phyloP scores from a whole-genome alignment of 2,329 filamentous ascomycete species.

The Fusarium keratoplasticum region DNA sequence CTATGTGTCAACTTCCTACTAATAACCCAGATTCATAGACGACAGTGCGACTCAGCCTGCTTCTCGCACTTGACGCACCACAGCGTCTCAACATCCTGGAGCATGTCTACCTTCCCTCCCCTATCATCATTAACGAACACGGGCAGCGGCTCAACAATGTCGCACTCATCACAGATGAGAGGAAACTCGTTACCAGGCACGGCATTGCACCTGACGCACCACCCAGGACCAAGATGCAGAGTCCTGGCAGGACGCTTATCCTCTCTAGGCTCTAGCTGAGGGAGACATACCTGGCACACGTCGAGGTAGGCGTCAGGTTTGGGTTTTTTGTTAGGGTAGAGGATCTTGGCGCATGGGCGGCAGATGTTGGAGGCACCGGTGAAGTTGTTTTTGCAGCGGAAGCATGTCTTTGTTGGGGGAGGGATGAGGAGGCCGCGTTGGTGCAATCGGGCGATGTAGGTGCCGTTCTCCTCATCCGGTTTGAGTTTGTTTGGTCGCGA shows the following conservation, averaged over 20 bases:
- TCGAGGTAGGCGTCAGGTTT: conserved; percentile 16
- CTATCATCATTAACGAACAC: conserved; percentile 9
- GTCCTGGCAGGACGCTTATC: neutral
- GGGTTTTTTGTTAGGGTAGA: neutral
- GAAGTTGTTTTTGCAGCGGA: neutral
- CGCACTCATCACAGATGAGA: conserved; percentile 28
- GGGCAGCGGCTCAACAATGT: conserved; percentile 8
- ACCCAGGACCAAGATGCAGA: conserved; percentile 34
- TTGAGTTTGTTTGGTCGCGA: neutral
- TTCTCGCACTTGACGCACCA: conserved; percentile 36
- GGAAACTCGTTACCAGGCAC: neutral
- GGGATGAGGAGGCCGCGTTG: conserved; percentile 25
- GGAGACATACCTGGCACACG: neutral
- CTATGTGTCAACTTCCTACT: neutral
- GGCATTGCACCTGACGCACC: conserved; percentile 31
- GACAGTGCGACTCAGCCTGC: conserved; percentile 15
- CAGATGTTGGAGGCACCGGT: conserved; percentile 6
- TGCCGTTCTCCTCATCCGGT: neutral
- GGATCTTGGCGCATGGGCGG: conserved; percentile 2
- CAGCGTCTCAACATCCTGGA: conserved; percentile 15
- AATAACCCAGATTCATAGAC: neutral
- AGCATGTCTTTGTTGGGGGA: conserved; percentile 7
- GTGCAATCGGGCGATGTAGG: conserved; percentile 9
- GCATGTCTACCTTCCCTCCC: conserved; percentile 30
- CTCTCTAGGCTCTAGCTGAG: neutral